Conservation (phyloP, 306 rosid genomes). For the Vigna nakashimae region DNA sequence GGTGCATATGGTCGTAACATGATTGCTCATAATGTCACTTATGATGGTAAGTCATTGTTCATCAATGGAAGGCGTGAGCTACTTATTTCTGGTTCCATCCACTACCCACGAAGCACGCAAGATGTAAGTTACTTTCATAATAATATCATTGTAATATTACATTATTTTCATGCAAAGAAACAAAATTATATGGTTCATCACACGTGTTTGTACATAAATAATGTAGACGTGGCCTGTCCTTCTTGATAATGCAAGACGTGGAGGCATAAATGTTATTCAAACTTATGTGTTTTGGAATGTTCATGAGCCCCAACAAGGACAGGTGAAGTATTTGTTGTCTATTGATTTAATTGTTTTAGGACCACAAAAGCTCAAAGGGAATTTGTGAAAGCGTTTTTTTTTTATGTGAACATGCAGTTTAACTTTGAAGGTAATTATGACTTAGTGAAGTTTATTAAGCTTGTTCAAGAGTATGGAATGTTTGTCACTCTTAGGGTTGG, state of each 20-base stretch:
- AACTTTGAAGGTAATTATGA: conserved; percentile 72
- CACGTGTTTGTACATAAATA: too few species aligned
- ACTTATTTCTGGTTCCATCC: conserved; percentile 85
- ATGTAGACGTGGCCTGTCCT: conserved; percentile 69
- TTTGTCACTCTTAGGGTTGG: conserved; percentile 78
- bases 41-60: conserved; percentile 56
- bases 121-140: conserved; percentile 15
- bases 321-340: background rate
- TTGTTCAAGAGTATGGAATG: conserved; percentile 61
- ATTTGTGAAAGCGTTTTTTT: too few species aligned
- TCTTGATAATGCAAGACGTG: conserved; percentile 66
- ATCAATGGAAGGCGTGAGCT: conserved; percentile 69
- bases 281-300: conserved; percentile 94
- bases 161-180: too few species aligned
- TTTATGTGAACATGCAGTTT: conserved; percentile 12
- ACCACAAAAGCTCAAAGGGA: too few species aligned
- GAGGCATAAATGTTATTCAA: conserved; percentile 85
- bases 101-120: conserved; percentile 79
- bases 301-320: conserved; percentile 80
- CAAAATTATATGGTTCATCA: too few species aligned
- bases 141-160: too few species aligned
- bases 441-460: conserved; percentile 70
- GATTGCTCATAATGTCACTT: conserved; percentile 46
- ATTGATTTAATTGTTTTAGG: too few species aligned
- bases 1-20: background rate